Conservation (phyloP, 169 alveolate species). For the Babesia ovis region DNA sequence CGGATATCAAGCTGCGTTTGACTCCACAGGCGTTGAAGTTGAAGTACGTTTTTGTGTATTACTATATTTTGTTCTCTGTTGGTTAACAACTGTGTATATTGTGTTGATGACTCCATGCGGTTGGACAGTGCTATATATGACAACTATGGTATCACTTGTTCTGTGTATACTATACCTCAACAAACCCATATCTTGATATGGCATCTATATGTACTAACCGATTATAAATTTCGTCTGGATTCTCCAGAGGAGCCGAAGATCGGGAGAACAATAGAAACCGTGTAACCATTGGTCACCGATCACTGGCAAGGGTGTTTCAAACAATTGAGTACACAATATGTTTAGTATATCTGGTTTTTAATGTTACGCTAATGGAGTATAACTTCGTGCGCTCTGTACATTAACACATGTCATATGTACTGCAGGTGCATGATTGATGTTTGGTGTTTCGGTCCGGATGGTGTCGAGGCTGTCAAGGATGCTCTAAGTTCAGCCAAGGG, state of each 20-base stretch:
- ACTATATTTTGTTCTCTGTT: background rate
- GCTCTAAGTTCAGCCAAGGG: slow-evolving; percentile 85
- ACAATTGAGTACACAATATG: slow-evolving; percentile 12
- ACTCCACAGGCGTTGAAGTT: slow-evolving; percentile 90
- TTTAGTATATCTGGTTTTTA: too few relatives aligned
- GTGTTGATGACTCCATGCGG: too few relatives aligned
- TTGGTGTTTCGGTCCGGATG: slow-evolving; percentile 94
- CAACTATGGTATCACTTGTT: too few relatives aligned
- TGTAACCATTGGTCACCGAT: slow-evolving; percentile 44
- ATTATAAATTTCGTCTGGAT: slow-evolving; percentile 56
- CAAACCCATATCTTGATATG: too few relatives aligned
- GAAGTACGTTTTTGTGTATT: slow-evolving; percentile 58
- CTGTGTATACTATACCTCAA: too few relatives aligned
- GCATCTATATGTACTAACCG: slow-evolving; percentile 28
- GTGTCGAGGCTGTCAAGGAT: slow-evolving; percentile 95
- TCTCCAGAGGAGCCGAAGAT: slow-evolving; percentile 58
- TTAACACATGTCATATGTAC: background rate
- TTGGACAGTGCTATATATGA: too few relatives aligned
- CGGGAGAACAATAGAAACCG: slow-evolving; percentile 66
- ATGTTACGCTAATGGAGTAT: too few relatives aligned
- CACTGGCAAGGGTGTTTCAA: slow-evolving; percentile 64
- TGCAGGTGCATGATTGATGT: slow-evolving; percentile 90
- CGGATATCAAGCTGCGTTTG: slow-evolving; percentile 85
- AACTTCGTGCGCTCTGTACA: background rate
- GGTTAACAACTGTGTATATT: background rate